Evolutionary conservation across 306 rosid genomes (phyloP).

Genomic region (Acacia acuminata): DNA sequence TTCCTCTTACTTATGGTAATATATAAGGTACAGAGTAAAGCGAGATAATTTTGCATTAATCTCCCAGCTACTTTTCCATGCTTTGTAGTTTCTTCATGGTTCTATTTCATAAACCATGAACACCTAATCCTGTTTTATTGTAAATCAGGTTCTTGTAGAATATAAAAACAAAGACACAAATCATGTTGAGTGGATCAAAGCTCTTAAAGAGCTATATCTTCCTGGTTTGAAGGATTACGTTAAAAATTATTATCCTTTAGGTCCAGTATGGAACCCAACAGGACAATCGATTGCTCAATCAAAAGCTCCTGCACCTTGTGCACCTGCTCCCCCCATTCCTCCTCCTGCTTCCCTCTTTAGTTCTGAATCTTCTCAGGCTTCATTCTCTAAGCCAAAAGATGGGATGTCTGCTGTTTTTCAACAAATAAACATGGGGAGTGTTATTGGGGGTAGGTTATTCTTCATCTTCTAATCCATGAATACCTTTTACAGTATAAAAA

Average conservation of each 20-base stretch:
- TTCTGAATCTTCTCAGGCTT: constrained; percentile 75
- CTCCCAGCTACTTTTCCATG: not conserved
- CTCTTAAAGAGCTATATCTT: constrained; percentile 87
- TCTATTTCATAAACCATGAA: constrained; percentile 6
- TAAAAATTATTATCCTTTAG: constrained; percentile 78
- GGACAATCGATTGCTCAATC: constrained; percentile 63
- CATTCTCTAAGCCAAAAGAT: constrained; percentile 72
- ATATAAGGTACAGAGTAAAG: not conserved
- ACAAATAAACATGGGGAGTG: constrained; percentile 65
- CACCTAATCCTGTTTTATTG: constrained; percentile 14
- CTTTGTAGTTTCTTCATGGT: constrained; percentile 5
- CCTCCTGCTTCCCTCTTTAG: constrained; percentile 84
- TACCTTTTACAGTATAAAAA: constrained; percentile 2
- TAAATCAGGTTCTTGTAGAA: constrained; percentile 80
- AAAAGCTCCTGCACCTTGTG: constrained; percentile 56
- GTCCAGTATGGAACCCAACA: constrained; percentile 84
- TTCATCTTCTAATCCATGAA: not conserved
- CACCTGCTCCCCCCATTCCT: constrained; percentile 83
- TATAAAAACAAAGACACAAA: constrained; percentile 84
- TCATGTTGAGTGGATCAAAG: constrained; percentile 97
- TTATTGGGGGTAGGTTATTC: constrained; percentile 46
- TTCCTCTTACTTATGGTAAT: constrained; percentile 16
- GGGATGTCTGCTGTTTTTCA: constrained; percentile 96
- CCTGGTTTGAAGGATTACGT: constrained; percentile 94
- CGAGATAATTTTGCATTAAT: not conserved